These are phyloP conservation scores for Paramecium sexaurelia DNA, from an alignment of 73 alveolate genomes.

Conservation along the genomic window DNA sequence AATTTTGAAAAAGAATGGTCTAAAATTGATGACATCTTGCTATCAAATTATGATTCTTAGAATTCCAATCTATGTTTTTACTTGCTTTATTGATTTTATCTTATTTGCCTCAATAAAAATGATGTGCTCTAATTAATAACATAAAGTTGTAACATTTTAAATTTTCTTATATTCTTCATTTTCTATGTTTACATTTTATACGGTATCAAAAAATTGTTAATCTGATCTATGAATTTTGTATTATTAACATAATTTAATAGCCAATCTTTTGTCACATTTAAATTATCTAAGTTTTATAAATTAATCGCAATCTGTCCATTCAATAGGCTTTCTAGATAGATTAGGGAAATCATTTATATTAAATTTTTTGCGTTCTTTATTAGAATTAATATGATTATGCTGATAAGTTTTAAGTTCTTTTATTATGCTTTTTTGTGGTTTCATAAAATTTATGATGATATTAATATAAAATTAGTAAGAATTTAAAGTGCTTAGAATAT, in stretches of 20 bases:
- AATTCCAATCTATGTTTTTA: not conserved
- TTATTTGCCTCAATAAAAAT: not conserved
- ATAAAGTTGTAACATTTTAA: not conserved
- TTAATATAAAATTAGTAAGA: not conserved
- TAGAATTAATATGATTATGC: not conserved
- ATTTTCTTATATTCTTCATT: not conserved
- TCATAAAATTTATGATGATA: not conserved
- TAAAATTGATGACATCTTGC: not conserved
- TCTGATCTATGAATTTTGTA: conserved; percentile 24
- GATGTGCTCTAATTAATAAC: not conserved
- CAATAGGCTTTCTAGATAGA: not conserved
- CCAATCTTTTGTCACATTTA: conserved; percentile 2
- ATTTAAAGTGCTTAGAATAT: not conserved
- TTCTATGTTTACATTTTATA: not conserved
- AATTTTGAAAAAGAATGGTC: not conserved
- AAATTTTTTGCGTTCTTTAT: not conserved
- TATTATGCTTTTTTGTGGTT: conserved; percentile 12
- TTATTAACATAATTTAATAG: not conserved
- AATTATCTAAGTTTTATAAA: not conserved
- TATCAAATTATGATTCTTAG: not conserved
- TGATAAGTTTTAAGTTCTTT: conserved; percentile 27
- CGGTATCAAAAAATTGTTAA: not conserved
- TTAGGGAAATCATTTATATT: not conserved
- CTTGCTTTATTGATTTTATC: not conserved
- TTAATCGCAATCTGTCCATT: conserved; percentile 19